Evolutionary conservation across 352 stramenopile species (phyloP).

Genomic region (Thalassiosira hispida): DNA sequence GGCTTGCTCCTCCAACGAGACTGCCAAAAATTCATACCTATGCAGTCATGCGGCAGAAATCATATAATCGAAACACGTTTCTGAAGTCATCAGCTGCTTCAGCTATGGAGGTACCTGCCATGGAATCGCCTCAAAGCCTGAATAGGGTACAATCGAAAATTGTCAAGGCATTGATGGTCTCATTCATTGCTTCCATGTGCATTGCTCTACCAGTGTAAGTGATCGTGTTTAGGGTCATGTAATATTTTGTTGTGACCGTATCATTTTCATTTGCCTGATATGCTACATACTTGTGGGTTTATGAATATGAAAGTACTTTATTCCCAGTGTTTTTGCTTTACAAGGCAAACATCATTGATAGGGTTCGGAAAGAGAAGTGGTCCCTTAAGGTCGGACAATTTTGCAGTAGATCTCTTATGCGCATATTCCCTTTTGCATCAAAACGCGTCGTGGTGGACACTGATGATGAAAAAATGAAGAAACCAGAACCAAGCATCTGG

Average conservation of each 20-base stretch:
- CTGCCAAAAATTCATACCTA: not conserved
- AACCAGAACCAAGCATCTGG: conserved; percentile 76
- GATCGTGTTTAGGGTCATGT: too few relatives aligned
- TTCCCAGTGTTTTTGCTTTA: conserved; percentile 55
- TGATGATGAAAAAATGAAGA: conserved; percentile 44
- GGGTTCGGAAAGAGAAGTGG: conserved; percentile 53
- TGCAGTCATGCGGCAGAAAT: not conserved
- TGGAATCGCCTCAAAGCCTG: conserved; percentile 8
- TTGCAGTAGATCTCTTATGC: conserved; percentile 74
- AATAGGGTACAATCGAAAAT: conserved; percentile 39
- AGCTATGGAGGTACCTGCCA: conserved; percentile 10
- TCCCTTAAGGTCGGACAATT: conserved; percentile 68
- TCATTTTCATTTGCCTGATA: too few relatives aligned
- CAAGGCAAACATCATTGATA: conserved; percentile 53
- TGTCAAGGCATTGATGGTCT: conserved; percentile 53
- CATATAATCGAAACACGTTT: not conserved
- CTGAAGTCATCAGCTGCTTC: conserved; percentile 27
- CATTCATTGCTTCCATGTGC: conserved; percentile 77
- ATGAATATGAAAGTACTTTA: conserved; percentile 26
- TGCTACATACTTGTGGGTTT: too few relatives aligned
- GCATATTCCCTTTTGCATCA: conserved; percentile 76
- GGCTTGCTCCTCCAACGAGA: conserved; percentile 2
- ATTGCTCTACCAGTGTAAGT: conserved; percentile 63
- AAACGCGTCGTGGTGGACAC: conserved; percentile 47
- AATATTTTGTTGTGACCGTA: too few relatives aligned